These are phyloP conservation scores for Medicago arabica DNA, from an alignment of 306 rosid species.

Conservation along the genomic window DNA sequence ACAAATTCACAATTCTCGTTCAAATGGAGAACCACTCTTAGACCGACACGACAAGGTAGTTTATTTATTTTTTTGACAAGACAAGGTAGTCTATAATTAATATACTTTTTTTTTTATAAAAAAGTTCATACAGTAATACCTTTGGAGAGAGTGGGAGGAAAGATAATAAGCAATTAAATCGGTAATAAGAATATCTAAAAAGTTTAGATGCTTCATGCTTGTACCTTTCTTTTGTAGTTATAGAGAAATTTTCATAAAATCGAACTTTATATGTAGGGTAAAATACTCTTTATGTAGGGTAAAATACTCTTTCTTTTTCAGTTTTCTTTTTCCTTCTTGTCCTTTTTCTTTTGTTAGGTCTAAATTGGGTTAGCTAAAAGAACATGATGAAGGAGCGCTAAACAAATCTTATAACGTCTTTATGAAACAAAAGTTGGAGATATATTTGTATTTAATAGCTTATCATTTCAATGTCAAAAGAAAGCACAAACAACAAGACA, in stretches of 20 bases:
- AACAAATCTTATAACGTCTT: slow-evolving; percentile 55
- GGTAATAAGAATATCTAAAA: slow-evolving; percentile 42
- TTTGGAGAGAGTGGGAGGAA: slow-evolving; percentile 14
- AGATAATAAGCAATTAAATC: slow-evolving; percentile 37
- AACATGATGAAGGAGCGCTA: slow-evolving; percentile 62
- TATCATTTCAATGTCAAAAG: slow-evolving; percentile 47
- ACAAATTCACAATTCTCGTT: not conserved
- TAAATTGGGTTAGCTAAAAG: slow-evolving; percentile 55
- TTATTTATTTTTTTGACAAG: not conserved
- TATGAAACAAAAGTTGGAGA: slow-evolving; percentile 45
- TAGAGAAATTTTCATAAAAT: slow-evolving; percentile 45
- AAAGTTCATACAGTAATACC: not conserved
- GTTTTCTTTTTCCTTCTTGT: slow-evolving; percentile 76
- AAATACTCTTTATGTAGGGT: slow-evolving; percentile 42
- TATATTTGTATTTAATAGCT: slow-evolving; percentile 48
- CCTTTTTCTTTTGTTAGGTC: slow-evolving; percentile 62
- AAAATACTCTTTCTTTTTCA: slow-evolving; percentile 60
- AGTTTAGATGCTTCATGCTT: slow-evolving; percentile 53
- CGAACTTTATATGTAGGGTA: slow-evolving; percentile 73
- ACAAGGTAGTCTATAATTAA: slow-evolving; percentile 27
- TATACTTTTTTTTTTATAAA: not conserved
- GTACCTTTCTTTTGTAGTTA: slow-evolving; percentile 48
- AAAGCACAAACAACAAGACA: slow-evolving; percentile 80
- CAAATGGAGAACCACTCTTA: slow-evolving; percentile 25
- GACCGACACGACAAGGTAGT: slow-evolving; percentile 39